Base-by-base conservation (phyloP, 163 green algal species). In the Scenedesmus sp. region DNA sequence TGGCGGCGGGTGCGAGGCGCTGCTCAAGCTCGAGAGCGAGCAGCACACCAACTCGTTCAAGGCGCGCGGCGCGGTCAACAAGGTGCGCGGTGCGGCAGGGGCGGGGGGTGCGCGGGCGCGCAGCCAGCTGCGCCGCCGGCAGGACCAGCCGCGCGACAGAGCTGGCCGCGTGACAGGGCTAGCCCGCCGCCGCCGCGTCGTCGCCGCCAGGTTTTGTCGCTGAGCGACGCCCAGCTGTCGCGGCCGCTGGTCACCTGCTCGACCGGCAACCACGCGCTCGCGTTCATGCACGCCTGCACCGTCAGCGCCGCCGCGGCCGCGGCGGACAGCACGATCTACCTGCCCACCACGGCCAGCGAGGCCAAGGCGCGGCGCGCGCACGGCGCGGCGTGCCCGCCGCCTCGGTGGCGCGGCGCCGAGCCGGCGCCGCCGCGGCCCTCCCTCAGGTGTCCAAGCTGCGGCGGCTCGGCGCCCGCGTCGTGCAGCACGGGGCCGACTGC, bases 181-280 rank as follows among this genome's bases (percentile, higher is more conserved):
- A 57, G 48, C 48, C 48, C 48, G 17, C 15, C 18, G 48, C 48
- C 48, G 17, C 48, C 48, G 18, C 48, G 17, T n/a, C n/a, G n/a
- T n/a, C n/a, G n/a, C 33, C 1, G 66, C 14, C 80, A 87, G 83
- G 45, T 87, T 33, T 29, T 84, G 3, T 83, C 77, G 0, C 54
- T 91, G 29, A 71, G n/a, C 1, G n/a, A 69, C 9, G 64, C 84
- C 22, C 39, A 88, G 31, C 63, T 87, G 3, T 1, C 53, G 0
- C 36, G 26, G 1, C 87, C 82, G 4, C 31, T 95, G 9, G 63
- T 88, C n/a, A 88, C 89, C 1, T 87, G 53, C 13, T 89, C 80
- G n/a, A 92, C 89, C 1, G 91, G 90, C 56, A 95, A 94, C 76
- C 90, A 94, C 73, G 90, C 90, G 0, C 66, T 92, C 10, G 90